Conservation (phyloP, 495 filamentous ascomycete species). For the Aspergillus diversus region DNA sequence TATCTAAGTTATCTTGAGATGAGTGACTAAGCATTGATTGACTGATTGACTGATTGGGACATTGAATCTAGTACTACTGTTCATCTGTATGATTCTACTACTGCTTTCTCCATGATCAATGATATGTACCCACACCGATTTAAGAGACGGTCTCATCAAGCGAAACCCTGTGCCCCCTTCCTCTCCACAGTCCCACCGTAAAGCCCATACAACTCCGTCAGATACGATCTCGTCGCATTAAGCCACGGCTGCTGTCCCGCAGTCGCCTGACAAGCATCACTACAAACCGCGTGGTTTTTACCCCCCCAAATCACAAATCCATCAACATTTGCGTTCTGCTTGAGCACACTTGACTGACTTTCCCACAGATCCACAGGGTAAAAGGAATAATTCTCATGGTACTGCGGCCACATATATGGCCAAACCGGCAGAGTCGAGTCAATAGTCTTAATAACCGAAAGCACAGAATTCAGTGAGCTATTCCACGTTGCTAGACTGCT, state of each 20-base stretch:
- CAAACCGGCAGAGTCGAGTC: not conserved
- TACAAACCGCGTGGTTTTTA: not conserved
- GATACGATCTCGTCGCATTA: not conserved
- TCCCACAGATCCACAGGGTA: constrained; percentile 1
- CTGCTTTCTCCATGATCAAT: not conserved
- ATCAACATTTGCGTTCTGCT: not conserved
- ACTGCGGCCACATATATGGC: constrained; percentile 1
- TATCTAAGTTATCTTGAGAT: no score
- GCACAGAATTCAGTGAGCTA: not conserved
- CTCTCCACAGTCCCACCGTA: not conserved
- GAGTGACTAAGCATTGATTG: no score
- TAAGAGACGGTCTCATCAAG: not conserved
- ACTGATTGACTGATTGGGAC: no score
- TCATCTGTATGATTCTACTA: not conserved
- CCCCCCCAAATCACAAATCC: constrained; percentile 3
- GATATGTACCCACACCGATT: not conserved
- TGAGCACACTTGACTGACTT: not conserved
- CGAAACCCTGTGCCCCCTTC: not conserved
- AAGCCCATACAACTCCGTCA: not conserved
- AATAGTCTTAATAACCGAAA: not conserved
- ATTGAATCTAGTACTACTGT: no score
- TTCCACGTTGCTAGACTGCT: not conserved
- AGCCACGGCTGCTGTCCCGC: constrained; percentile 2
- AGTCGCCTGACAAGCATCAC: not conserved
- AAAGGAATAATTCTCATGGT: not conserved